Evolutionary conservation across 495 filamentous ascomycete species (phyloP).

Genomic region (Diplogelasinospora grovesii): DNA sequence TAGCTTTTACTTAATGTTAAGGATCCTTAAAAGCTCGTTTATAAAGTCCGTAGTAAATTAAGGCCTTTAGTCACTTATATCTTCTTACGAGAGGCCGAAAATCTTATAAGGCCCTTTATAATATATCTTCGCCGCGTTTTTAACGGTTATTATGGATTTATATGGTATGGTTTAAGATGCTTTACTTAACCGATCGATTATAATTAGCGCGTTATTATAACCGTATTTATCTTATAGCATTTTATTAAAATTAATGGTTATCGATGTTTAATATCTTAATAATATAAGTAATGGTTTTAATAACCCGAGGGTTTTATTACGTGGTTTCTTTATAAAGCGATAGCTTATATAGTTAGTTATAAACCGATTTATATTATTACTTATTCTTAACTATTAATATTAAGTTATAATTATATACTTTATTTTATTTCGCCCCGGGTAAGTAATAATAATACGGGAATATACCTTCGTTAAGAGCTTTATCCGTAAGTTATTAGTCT

Average conservation of each 20-base stretch:
- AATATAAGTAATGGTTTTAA: slow-evolving; percentile 1
- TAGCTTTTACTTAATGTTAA: too few species aligned
- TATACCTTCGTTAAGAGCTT: neutral
- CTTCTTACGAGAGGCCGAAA: too few species aligned
- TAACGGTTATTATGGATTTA: too few species aligned
- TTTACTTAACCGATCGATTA: neutral
- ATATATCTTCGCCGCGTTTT: too few species aligned
- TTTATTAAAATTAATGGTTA: slow-evolving; percentile 6
- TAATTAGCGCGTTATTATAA: slow-evolving; percentile 1
- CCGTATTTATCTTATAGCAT: neutral
- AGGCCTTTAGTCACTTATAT: too few species aligned
- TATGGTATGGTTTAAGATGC: neutral
- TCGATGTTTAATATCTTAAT: neutral
- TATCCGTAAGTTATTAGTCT: neutral
- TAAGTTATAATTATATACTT: neutral
- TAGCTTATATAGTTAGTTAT: neutral
- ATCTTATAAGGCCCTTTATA: too few species aligned
- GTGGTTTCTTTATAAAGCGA: neutral
- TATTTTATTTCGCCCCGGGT: slow-evolving; percentile 4
- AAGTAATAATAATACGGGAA: neutral
- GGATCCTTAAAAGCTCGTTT: too few species aligned
- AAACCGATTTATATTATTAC: too few species aligned
- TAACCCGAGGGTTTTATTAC: neutral
- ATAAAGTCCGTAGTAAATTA: too few species aligned
- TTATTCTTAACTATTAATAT: neutral